phyloP scores from a whole-genome alignment of 2,329 filamentous ascomycete species.

The Aschersonia sp. region DNA sequence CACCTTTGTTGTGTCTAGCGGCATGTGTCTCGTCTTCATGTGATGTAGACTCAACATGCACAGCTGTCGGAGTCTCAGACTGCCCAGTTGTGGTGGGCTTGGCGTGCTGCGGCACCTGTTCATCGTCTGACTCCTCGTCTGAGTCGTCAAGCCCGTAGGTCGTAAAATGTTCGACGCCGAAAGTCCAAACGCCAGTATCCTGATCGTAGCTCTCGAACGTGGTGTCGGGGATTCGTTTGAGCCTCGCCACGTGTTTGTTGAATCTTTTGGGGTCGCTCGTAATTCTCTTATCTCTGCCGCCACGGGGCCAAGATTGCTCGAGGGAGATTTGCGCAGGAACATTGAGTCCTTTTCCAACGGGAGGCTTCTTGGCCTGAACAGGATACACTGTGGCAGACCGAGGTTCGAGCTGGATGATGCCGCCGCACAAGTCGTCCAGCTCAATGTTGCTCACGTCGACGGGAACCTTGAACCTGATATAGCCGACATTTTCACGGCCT shows the following conservation, averaged over 20 bases:
- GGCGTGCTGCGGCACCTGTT: conserved; percentile 7
- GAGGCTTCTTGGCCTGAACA: conserved; percentile 61
- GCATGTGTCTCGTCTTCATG: conserved; percentile 44
- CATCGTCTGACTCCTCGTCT: conserved; percentile 55
- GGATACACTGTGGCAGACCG: conserved; percentile 84
- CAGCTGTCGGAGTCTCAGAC: conserved; percentile 12
- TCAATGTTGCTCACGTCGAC: conserved; percentile 74
- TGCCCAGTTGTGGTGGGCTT: background rate
- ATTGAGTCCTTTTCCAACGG: conserved; percentile 77
- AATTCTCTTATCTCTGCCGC: conserved; percentile 39
- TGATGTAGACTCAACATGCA: too few species aligned
- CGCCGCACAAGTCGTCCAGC: conserved; percentile 64
- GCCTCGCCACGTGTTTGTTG: conserved; percentile 68
- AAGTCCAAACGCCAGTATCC: conserved; percentile 75
- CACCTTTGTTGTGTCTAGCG: conserved; percentile 32
- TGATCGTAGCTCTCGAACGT: conserved; percentile 69
- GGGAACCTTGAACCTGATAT: conserved; percentile 64
- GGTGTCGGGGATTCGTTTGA: conserved; percentile 68
- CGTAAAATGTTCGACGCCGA: conserved; percentile 91
- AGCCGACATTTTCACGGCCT: conserved; percentile 68
- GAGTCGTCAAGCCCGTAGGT: conserved; percentile 81
- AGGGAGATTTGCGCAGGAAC: conserved; percentile 80
- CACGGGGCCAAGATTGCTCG: conserved; percentile 83
- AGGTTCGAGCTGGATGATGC: conserved; percentile 60
- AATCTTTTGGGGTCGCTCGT: conserved; percentile 46